Conservation (phyloP, 1,139 yeast genomes). For the Hyphopichia pseudoburtonii region DNA sequence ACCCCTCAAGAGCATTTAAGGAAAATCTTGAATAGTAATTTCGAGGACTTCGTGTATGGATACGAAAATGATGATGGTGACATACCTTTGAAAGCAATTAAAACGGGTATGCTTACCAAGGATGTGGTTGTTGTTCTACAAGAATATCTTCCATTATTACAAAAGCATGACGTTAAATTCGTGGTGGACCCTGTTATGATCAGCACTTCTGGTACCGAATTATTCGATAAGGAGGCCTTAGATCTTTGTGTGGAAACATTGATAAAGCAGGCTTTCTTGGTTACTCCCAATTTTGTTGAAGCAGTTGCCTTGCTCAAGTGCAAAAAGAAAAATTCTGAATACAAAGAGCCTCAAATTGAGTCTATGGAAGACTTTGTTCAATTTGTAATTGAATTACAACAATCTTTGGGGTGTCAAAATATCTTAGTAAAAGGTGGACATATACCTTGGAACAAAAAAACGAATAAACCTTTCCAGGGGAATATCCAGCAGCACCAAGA, state of each 20-base stretch:
- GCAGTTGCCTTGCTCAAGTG: conserved; percentile 45
- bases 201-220: conserved; percentile 69
- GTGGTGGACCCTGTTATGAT: conserved; percentile 85
- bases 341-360: conserved; percentile 11
- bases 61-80: conserved; percentile 15
- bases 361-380: conserved; percentile 14
- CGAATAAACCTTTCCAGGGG: conserved; percentile 16
- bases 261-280: conserved; percentile 54
- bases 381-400: conserved; percentile 46
- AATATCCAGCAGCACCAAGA: conserved; percentile 14
- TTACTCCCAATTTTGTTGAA: conserved; percentile 79
- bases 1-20: conserved; percentile 45
- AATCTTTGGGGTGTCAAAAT: conserved; percentile 45
- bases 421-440: conserved; percentile 86
- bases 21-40: conserved; percentile 52
- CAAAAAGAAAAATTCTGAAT: conserved; percentile 17
- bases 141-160: conserved; percentile 27
- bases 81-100: conserved; percentile 57
- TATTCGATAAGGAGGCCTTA: conserved; percentile 53
- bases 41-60: conserved; percentile 57
- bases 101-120: conserved; percentile 76
- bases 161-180: conserved; percentile 32
- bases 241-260: conserved; percentile 44
- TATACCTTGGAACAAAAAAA: conserved; percentile 45
- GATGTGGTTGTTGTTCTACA: conserved; percentile 55